Percentiles rank a stretch among this genome's conserved stretches.
Conservation (phyloP, 495 filamentous ascomycete genomes). For the Entonaema liquescens region DNA sequence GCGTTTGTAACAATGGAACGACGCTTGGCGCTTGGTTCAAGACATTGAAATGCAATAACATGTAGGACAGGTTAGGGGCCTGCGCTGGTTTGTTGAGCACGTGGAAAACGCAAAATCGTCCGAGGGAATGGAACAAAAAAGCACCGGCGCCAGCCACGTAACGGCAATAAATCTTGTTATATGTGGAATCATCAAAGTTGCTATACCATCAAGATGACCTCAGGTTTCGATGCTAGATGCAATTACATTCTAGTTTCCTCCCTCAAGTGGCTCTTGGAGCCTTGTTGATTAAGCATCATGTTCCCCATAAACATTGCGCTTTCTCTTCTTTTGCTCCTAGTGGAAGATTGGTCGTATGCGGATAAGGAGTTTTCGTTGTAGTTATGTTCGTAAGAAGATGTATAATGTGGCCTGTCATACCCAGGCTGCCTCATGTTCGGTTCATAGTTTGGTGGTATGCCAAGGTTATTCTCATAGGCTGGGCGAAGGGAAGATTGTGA, state of each 20-base stretch:
- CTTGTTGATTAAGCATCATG: slow-evolving; percentile 52
- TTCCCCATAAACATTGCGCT: slow-evolving; percentile 59
- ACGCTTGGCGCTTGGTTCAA: slow-evolving; percentile 26
- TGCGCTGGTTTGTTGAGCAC: background rate
- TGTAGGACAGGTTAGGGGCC: background rate
- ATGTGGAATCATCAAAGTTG: slow-evolving; percentile 6
- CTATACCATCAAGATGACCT: background rate
- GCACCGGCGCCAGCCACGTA: slow-evolving; percentile 17
- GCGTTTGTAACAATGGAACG: slow-evolving; percentile 13
- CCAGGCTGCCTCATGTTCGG: slow-evolving; percentile 27
- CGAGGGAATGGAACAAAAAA: slow-evolving; percentile 2
- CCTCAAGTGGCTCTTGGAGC: slow-evolving; percentile 55
- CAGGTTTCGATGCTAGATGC: background rate
- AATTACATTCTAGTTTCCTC: slow-evolving; percentile 52
- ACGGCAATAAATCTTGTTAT: slow-evolving; percentile 27
- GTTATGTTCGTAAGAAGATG: slow-evolving; percentile 42
- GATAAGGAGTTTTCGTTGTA: slow-evolving; percentile 47
- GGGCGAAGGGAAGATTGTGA: slow-evolving; percentile 49
- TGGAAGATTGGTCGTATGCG: slow-evolving; percentile 54
- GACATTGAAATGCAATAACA: background rate
- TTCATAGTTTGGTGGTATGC: slow-evolving; percentile 46
- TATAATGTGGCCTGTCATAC: slow-evolving; percentile 56
- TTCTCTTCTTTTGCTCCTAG: slow-evolving; percentile 52
- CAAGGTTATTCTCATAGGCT: slow-evolving; percentile 52
- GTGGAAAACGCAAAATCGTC: background rate